Percentiles rank a stretch among this genome's conserved stretches.
phyloP scores from a whole-genome alignment of 2,329 filamentous ascomycete genomes.

The Colletotrichum acutatum region DNA sequence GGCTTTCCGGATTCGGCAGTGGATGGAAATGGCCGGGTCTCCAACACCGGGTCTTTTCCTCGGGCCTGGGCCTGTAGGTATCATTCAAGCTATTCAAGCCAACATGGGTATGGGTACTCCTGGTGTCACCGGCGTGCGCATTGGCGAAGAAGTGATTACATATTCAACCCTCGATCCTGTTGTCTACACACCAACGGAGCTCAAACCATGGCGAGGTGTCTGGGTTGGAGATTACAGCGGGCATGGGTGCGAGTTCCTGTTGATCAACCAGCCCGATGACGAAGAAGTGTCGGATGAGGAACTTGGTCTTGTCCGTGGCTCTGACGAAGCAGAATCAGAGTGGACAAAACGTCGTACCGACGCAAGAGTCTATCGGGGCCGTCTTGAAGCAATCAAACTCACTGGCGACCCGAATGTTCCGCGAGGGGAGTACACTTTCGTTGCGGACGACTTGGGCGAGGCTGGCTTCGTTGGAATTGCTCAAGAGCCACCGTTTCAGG shows the following conservation, averaged over 20 bases:
- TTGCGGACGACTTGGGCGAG: constrained; percentile 80
- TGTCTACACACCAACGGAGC: constrained; percentile 82
- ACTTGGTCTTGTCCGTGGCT: constrained; percentile 50
- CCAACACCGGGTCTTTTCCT: constrained; percentile 42
- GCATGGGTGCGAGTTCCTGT: constrained; percentile 89
- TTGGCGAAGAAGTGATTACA: constrained; percentile 69
- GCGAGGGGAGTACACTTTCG: constrained; percentile 84
- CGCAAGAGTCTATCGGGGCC: constrained; percentile 68
- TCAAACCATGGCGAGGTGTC: constrained; percentile 88
- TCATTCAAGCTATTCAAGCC: constrained; percentile 37
- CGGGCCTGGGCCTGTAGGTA: constrained; percentile 41
- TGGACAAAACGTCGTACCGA: constrained; percentile 58
- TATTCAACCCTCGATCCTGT: constrained; percentile 77
- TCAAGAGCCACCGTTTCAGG: constrained; percentile 76
- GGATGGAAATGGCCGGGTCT: constrained; percentile 72
- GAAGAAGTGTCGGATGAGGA: constrained; percentile 56
- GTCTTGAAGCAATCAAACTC: constrained; percentile 86
- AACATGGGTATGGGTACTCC: constrained; percentile 38
- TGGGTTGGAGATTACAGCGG: constrained; percentile 92
- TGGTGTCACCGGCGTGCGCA: constrained; percentile 53
- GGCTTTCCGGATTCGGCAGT: constrained; percentile 80
- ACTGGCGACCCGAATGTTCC: constrained; percentile 94
- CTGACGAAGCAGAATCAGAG: constrained; percentile 56
- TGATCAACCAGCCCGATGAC: constrained; percentile 79
- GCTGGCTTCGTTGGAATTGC: constrained; percentile 72